Evolutionary conservation across 805 yeast species (phyloP).

Genomic region (Metschnikowia sp.): DNA sequence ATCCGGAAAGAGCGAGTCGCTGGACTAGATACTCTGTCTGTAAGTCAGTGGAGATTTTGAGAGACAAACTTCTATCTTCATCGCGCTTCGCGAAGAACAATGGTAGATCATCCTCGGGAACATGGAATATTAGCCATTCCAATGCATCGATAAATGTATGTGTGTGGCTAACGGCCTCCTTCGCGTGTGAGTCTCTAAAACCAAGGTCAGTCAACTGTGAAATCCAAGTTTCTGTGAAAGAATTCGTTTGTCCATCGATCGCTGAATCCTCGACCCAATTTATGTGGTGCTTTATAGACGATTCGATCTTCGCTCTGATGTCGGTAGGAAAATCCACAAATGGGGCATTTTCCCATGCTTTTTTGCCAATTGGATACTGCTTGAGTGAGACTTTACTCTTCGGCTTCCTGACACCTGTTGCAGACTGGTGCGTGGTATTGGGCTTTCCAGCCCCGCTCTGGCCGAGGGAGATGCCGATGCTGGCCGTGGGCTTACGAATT

Average conservation of each 20-base stretch:
- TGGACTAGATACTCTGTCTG: slow-evolving; percentile 56
- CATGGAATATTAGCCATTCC: slow-evolving; percentile 79
- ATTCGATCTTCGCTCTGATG: slow-evolving; percentile 60
- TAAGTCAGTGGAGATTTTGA: slow-evolving; percentile 54
- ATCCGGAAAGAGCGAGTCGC: slow-evolving; percentile 64
- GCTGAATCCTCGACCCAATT: slow-evolving; percentile 44
- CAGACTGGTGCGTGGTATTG: neutral
- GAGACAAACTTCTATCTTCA: slow-evolving; percentile 54
- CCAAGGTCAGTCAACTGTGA: slow-evolving; percentile 35
- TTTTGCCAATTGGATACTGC: slow-evolving; percentile 39
- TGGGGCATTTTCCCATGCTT: slow-evolving; percentile 70
- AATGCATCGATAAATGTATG: slow-evolving; percentile 48
- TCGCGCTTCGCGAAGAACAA: slow-evolving; percentile 52
- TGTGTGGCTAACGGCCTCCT: slow-evolving; percentile 67
- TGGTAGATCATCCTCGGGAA: slow-evolving; percentile 95
- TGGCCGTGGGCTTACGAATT: slow-evolving; percentile 43
- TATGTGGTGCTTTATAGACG: slow-evolving; percentile 53
- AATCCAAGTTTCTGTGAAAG: slow-evolving; percentile 10
- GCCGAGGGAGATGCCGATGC: slow-evolving; percentile 11
- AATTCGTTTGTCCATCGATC: neutral
- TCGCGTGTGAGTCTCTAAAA: slow-evolving; percentile 64
- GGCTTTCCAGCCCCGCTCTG: neutral
- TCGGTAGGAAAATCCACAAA: slow-evolving; percentile 66
- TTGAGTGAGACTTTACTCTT: slow-evolving; percentile 1
- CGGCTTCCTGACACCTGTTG: neutral